phyloP scores from a whole-genome alignment of 2,329 filamentous ascomycete genomes.

The Clonostachys rosea region DNA sequence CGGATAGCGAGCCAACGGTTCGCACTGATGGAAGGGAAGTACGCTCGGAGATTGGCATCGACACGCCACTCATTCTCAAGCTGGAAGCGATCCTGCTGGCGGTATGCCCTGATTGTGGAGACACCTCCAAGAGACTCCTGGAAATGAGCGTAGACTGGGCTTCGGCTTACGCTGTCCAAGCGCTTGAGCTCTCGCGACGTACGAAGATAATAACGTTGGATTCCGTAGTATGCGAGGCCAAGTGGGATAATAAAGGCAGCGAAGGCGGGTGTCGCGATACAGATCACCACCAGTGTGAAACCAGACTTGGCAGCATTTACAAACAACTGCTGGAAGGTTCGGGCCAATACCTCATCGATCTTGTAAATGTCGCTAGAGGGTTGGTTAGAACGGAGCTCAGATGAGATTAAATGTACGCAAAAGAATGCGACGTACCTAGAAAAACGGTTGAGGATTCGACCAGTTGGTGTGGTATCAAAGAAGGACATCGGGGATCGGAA shows the following conservation, averaged over 20 bases:
- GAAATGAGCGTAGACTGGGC: conserved; percentile 97
- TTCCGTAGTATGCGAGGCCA: conserved; percentile 77
- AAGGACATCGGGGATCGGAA: conserved; percentile 98
- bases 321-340: conserved; percentile 97
- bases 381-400: neutral
- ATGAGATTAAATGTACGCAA: neutral
- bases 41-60: conserved; percentile 89
- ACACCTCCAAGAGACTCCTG: conserved; percentile 94
- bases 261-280: conserved; percentile 75
- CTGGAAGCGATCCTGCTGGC: conserved; percentile 81
- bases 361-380: conserved; percentile 60
- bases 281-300: conserved; percentile 86
- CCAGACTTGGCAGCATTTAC: conserved; percentile 68
- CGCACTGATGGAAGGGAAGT: conserved; percentile 92
- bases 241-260: conserved; percentile 77
- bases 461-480: conserved; percentile 94
- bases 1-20: conserved; percentile 93
- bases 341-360: conserved; percentile 88
- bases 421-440: conserved; percentile 57
- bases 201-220: conserved; percentile 94
- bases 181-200: conserved; percentile 96
- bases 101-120: conserved; percentile 91
- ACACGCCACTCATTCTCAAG: conserved; percentile 97
- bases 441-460: conserved; percentile 95
- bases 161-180: conserved; percentile 89